Percentiles rank a stretch among this genome's conserved stretches.
These are phyloP conservation scores for Penicillium daleae DNA, from an alignment of 495 filamentous ascomycete genomes.

Conservation along the genomic window DNA sequence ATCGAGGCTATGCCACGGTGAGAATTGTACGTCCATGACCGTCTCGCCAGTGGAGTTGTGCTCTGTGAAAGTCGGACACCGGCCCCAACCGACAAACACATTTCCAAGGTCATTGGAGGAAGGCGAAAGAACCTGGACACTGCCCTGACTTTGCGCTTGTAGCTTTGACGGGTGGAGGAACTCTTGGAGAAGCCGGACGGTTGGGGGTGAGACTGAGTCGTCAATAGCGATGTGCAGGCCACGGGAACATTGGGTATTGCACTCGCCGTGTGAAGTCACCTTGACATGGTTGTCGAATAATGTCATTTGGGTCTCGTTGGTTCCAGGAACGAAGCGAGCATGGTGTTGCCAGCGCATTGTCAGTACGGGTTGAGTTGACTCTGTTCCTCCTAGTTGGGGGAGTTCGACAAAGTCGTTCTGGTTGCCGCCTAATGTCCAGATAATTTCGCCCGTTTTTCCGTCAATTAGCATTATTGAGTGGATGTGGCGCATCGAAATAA, in stretches of 20 bases:
- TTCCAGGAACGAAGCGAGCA: constrained; percentile 23
- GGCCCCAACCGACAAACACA: constrained; percentile 33
- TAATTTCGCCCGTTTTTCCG: constrained; percentile 35
- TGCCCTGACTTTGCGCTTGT: constrained; percentile 28
- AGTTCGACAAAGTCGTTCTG: constrained; percentile 9
- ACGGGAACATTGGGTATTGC: constrained; percentile 26
- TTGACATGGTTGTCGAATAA: constrained; percentile 30
- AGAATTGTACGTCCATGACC: constrained; percentile 29
- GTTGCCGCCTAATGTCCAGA: constrained; percentile 53
- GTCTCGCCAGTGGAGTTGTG: constrained; percentile 18
- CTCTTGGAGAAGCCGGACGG: constrained; percentile 20
- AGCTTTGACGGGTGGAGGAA: constrained; percentile 23
- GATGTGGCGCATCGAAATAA: constrained; percentile 55
- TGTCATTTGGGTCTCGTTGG: constrained; percentile 22
- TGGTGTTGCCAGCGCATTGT: constrained; percentile 3
- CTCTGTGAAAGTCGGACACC: constrained; percentile 29
- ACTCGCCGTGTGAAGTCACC: constrained; percentile 21
- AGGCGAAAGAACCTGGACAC: constrained; percentile 23
- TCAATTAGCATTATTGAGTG: constrained; percentile 47
- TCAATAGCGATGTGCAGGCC: constrained; percentile 28
- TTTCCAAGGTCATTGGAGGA: constrained; percentile 15
- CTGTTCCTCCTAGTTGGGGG: neutral
- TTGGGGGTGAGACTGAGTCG: constrained; percentile 17
- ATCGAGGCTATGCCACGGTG: constrained; percentile 26
- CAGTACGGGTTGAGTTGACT: constrained; percentile 17